Evolutionary conservation across 768 basidiomycete species (phyloP).

Genomic region (Suillus variegatus): DNA sequence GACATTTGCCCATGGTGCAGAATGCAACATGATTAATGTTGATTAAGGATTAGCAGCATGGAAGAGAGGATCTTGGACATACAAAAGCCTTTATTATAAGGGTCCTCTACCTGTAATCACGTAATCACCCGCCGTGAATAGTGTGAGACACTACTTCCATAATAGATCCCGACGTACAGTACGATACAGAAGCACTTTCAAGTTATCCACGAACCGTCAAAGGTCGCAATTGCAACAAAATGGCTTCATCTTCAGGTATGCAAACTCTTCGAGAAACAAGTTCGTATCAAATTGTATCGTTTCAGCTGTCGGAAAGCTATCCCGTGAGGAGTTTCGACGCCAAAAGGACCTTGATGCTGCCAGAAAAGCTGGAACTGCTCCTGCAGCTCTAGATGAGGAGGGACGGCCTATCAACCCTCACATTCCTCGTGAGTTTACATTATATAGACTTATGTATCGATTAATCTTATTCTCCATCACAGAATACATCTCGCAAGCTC

Average conservation of each 20-base stretch:
- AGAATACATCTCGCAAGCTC: constrained; percentile 99
- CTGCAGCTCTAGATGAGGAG: constrained; percentile 93
- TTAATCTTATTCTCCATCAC: constrained; percentile 12
- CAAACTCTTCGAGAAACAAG: neutral
- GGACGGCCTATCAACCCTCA: constrained; percentile 97
- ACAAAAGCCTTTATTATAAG: no score
- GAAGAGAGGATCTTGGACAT: no score
- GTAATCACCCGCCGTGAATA: no score
- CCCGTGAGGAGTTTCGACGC: constrained; percentile 90
- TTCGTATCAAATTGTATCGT: neutral
- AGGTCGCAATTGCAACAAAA: neutral
- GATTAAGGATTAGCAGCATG: no score
- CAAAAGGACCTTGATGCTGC: constrained; percentile 98
- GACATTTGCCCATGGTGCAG: no score
- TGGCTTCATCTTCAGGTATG: constrained; percentile 8
- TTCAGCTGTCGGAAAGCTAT: constrained; percentile 74
- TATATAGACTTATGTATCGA: neutral
- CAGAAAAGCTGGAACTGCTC: constrained; percentile 97
- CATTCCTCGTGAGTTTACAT: constrained; percentile 81
- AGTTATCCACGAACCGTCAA: neutral
- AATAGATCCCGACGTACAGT: neutral
- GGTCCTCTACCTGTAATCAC: no score
- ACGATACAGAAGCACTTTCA: neutral
- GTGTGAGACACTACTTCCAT: constrained; percentile 4
- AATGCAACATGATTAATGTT: no score